Conservation (phyloP, 805 yeast genomes). For the Phaffomyces thermotolerans region DNA sequence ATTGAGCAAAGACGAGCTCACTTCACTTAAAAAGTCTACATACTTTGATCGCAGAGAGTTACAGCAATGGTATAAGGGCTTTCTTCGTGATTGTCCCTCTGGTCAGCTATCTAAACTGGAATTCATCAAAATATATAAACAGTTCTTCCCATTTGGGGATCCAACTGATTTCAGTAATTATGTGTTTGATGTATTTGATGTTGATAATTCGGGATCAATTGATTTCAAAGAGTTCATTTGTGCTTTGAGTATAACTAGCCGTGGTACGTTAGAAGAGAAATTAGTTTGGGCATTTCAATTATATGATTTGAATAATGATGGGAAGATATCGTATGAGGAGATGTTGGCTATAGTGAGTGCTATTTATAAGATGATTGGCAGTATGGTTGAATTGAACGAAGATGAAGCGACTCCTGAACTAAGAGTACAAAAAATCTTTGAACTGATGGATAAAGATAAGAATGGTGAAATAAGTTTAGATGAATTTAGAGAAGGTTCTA, state of each 20-base stretch:
- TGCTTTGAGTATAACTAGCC: slow-evolving; percentile 76
- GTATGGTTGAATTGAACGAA: slow-evolving; percentile 81
- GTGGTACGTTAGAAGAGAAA: slow-evolving; percentile 82
- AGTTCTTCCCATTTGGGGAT: slow-evolving; percentile 97
- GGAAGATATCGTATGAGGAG: slow-evolving; percentile 68
- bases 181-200: slow-evolving; percentile 84
- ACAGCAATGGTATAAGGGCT: slow-evolving; percentile 98
- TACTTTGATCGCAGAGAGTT: slow-evolving; percentile 89
- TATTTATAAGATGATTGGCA: slow-evolving; percentile 91
- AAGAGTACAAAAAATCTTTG: slow-evolving; percentile 77
- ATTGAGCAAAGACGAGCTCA: slow-evolving; percentile 81
- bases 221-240: slow-evolving; percentile 91
- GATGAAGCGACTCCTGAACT: slow-evolving; percentile 91
- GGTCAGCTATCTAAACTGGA: slow-evolving; percentile 85
- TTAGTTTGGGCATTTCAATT: slow-evolving; percentile 83
- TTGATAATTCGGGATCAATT: slow-evolving; percentile 69
- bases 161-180: slow-evolving; percentile 86
- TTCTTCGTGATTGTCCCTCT: slow-evolving; percentile 84
- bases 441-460: slow-evolving; percentile 59
- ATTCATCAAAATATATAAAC: slow-evolving; percentile 86
- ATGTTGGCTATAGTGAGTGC: slow-evolving; percentile 74
- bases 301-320: slow-evolving; percentile 78
- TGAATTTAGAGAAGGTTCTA: slow-evolving; percentile 78
- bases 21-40: slow-evolving; percentile 75
- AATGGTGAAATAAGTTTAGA: slow-evolving; percentile 68